Evolutionary conservation across 768 basidiomycete species (phyloP).

Genomic region (Rhizopogon salebrosus): DNA sequence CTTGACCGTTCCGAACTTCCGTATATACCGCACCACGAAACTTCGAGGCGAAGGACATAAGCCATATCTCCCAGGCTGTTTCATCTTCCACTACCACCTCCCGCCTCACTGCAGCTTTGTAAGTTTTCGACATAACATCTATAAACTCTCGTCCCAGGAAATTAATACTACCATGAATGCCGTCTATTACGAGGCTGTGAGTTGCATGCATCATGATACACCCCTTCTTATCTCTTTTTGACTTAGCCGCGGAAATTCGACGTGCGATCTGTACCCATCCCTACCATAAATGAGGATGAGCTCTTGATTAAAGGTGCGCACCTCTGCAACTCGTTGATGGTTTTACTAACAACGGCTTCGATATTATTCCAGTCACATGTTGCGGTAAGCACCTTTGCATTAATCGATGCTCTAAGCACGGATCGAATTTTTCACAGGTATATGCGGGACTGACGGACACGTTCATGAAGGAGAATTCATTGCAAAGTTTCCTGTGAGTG

Average conservation of each 20-base stretch:
- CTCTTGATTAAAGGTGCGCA: conserved; percentile 52
- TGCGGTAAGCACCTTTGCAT: conserved; percentile 32
- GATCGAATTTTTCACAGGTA: conserved; percentile 28
- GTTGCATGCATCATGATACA: not conserved
- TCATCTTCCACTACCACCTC: not conserved
- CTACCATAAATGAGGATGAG: conserved; percentile 48
- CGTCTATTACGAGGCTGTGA: conserved; percentile 41
- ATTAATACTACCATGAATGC: conserved; percentile 36
- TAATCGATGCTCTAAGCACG: not conserved
- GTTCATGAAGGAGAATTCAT: conserved; percentile 66
- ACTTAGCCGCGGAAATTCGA: conserved; percentile 48
- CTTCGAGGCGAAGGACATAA: not conserved
- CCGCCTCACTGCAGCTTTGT: not conserved
- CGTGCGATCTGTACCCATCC: conserved; percentile 46
- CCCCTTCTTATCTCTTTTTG: not conserved
- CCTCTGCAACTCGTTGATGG: not conserved
- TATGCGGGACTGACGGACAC: conserved; percentile 61
- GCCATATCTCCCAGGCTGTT: conserved; percentile 11
- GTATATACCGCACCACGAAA: not conserved
- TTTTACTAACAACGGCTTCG: conserved; percentile 3
- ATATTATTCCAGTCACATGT: conserved; percentile 28
- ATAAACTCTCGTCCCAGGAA: no score
- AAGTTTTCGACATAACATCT: not conserved
- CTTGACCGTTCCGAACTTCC: not conserved
- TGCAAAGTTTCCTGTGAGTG: conserved; percentile 46